Conservation (phyloP, 768 basidiomycete species). For the Podaxis rugospora region DNA sequence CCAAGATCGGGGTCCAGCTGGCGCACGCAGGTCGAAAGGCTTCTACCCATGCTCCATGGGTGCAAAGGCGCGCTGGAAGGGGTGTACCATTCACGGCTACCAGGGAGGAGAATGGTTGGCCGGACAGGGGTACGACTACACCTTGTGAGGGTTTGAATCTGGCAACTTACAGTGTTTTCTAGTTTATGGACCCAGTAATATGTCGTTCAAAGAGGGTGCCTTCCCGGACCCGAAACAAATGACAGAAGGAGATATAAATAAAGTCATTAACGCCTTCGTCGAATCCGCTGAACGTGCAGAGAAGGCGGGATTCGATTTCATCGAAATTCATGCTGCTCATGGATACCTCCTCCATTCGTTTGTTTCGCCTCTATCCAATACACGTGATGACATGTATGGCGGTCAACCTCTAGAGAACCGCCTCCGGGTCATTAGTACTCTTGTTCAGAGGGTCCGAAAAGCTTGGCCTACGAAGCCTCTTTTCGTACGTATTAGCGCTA, state of each 20-base stretch:
- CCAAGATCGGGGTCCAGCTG: constrained; percentile 75
- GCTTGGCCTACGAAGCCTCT: constrained; percentile 64
- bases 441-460: constrained; percentile 47
- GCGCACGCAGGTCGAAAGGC: constrained; percentile 74
- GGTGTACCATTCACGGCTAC: constrained; percentile 31
- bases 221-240: constrained; percentile 59
- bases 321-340: constrained; percentile 72
- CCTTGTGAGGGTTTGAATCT: background rate
- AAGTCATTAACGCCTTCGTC: constrained; percentile 58
- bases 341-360: constrained; percentile 67
- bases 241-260: constrained; percentile 47
- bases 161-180: background rate
- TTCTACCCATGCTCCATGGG: constrained; percentile 67
- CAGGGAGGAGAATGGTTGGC: constrained; percentile 66
- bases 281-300: constrained; percentile 51
- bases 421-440: constrained; percentile 57
- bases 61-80: constrained; percentile 33
- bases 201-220: constrained; percentile 43
- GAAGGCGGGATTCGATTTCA: constrained; percentile 64
- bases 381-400: constrained; percentile 66
- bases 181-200: constrained; percentile 61
- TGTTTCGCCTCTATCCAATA: constrained; percentile 72
- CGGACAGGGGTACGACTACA: constrained; percentile 43
- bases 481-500: constrained; percentile 65
- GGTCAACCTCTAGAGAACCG: constrained; percentile 69